Evolutionary conservation across 805 yeast genomes (phyloP).

Genomic region (Priceomyces castillae): DNA sequence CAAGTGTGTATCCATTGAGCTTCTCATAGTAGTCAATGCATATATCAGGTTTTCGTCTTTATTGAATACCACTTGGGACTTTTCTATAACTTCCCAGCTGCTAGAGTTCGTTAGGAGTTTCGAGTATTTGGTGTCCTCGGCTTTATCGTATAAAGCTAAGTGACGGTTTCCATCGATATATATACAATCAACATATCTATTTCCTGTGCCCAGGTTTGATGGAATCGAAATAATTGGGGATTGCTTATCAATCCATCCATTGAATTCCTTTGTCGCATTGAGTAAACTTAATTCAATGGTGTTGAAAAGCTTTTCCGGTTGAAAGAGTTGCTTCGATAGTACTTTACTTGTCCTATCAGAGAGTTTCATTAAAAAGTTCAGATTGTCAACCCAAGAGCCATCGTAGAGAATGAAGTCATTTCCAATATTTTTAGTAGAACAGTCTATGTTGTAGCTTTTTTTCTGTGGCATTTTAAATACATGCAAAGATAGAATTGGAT

Average conservation of each 20-base stretch:
- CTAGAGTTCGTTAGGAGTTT: slow-evolving; percentile 56
- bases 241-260: slow-evolving; percentile 62
- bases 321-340: slow-evolving; percentile 48
- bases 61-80: slow-evolving; percentile 60
- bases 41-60: slow-evolving; percentile 43
- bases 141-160: slow-evolving; percentile 73
- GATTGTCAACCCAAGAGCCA: slow-evolving; percentile 54
- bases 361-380: slow-evolving; percentile 53
- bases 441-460: slow-evolving; percentile 8
- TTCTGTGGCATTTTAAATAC: slow-evolving; percentile 35
- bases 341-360: slow-evolving; percentile 61
- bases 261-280: slow-evolving; percentile 40
- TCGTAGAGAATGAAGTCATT: slow-evolving; percentile 57
- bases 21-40: slow-evolving; percentile 67
- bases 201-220: slow-evolving; percentile 9
- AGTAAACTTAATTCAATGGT: slow-evolving; percentile 27
- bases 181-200: slow-evolving; percentile 75
- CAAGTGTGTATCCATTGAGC: slow-evolving; percentile 79
- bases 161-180: slow-evolving; percentile 59
- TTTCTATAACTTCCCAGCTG: slow-evolving; percentile 74
- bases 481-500: slow-evolving; percentile 52
- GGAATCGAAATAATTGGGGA: slow-evolving; percentile 15
- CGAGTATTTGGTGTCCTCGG: slow-evolving; percentile 38
- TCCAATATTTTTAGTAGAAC: slow-evolving; percentile 18
- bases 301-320: slow-evolving; percentile 26